Base-by-base conservation (phyloP, 164 flowering plant species). In the Magnolia officinalis region DNA sequence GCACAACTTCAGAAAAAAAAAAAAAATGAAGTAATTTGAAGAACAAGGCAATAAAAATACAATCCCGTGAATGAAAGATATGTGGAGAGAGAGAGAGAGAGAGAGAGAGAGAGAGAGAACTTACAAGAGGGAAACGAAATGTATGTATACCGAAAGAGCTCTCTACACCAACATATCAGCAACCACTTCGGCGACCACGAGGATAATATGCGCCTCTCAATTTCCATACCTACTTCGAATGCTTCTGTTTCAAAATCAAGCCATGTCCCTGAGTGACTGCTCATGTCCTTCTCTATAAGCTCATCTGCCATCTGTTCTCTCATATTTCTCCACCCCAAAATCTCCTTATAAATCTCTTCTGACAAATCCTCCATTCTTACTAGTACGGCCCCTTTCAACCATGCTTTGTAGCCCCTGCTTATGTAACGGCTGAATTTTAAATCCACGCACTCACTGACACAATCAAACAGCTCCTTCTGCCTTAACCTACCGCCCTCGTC, bases 221-320 rank as follows among this genome's bases (percentile, higher is more conserved):
- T 81, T 80, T 89, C 92, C 58, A 77, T 70, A 20, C 94, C 97
- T 3, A 89, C 59, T 64, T 75, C 88, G 74, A 84, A 89, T 71
- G 75, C 88, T 80, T 94, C 98, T 24, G 67, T 77, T 72, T 89
- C 93, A 80, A 88, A 93, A 52, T 92, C 89, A 52, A 84, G 82
- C 98, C 98, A 94, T 82, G 70, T 90, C 11, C 97, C 97, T 78
- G 80, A 65, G 11, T 77, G 83, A 77, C 82, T 84, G 83, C 98
- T 92, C 99, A 96, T 92, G 77, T 96, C 99, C 84, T 86, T 88
- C 74, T 94, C 94, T 1, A 96, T 90, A 68, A 96, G 90, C 78
- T 93, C 98, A 82, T 96, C 99, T 64, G 93, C 93, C 92, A 89
- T 90, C 70, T 82, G 86, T 37, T 94, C 87, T 59, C 83, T 87